Evolutionary conservation across 2,329 filamentous ascomycete genomes (phyloP).

Genomic region (Trichothecium roseum): DNA sequence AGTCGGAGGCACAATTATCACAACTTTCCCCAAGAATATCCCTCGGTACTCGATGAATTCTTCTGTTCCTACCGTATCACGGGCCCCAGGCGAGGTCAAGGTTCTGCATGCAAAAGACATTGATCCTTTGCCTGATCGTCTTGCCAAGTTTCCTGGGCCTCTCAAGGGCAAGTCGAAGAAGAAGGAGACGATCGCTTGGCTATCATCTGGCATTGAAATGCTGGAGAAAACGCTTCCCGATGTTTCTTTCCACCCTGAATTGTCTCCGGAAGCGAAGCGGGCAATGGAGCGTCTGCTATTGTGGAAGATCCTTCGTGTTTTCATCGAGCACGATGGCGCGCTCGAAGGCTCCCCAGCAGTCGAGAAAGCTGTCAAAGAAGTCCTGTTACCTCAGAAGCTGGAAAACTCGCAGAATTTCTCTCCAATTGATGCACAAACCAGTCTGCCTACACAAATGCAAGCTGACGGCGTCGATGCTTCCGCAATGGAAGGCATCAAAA

Average conservation of each 20-base stretch:
- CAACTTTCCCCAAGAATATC: conserved; percentile 79
- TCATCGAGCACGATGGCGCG: conserved; percentile 78
- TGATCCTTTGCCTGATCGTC: conserved; percentile 57
- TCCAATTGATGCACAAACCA: conserved; percentile 3
- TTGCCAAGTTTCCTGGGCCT: conserved; percentile 81
- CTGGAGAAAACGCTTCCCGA: conserved; percentile 52
- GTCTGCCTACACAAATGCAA: conserved; percentile 26
- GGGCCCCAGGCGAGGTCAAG: conserved; percentile 72
- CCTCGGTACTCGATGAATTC: conserved; percentile 75
- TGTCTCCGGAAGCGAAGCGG: conserved; percentile 56
- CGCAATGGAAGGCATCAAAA: conserved; percentile 62
- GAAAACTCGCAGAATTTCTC: neutral
- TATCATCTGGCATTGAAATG: conserved; percentile 62
- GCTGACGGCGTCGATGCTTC: conserved; percentile 60
- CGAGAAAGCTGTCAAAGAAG: conserved; percentile 62
- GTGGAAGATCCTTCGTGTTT: conserved; percentile 74
- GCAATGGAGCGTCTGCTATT: conserved; percentile 70
- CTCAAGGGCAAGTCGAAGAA: conserved; percentile 87
- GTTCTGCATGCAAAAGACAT: conserved; percentile 67
- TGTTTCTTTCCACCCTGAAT: conserved; percentile 35
- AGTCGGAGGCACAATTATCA: conserved; percentile 71
- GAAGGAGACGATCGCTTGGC: conserved; percentile 80
- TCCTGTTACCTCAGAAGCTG: conserved; percentile 52
- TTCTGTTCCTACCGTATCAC: conserved; percentile 65
- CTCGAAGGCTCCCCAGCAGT: conserved; percentile 64